These are phyloP conservation scores for Pichia pseudocactophila DNA, from an alignment of 805 yeast genomes.

Conservation along the genomic window DNA sequence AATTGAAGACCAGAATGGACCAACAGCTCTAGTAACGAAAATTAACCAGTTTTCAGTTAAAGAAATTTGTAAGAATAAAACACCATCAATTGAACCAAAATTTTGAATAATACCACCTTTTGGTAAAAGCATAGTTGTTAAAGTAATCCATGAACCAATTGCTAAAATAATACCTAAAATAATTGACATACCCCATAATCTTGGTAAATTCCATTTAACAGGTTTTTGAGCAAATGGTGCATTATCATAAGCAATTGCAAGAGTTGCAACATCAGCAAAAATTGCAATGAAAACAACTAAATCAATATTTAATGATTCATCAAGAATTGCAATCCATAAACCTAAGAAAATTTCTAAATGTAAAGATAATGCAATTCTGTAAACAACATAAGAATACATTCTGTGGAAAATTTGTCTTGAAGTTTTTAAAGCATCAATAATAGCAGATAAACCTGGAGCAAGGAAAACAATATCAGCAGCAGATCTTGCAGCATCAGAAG, in stretches of 20 bases:
- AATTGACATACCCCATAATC: constrained; percentile 95
- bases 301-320: constrained; percentile 79
- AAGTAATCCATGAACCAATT: constrained; percentile 87
- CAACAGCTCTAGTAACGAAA: constrained; percentile 93
- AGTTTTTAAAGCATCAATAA: constrained; percentile 89
- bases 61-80: constrained; percentile 86
- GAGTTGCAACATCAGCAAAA: constrained; percentile 94
- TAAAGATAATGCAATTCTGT: constrained; percentile 93
- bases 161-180: constrained; percentile 81
- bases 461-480: constrained; percentile 95
- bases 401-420: constrained; percentile 98
- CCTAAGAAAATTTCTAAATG: constrained; percentile 94
- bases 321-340: constrained; percentile 92
- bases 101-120: constrained; percentile 93
- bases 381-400: constrained; percentile 96
- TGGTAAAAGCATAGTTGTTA: constrained; percentile 86
- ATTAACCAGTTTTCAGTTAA: constrained; percentile 96
- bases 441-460: constrained; percentile 93
- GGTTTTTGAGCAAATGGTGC: constrained; percentile 92
- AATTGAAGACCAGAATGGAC: constrained; percentile 95
- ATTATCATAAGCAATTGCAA: constrained; percentile 94
- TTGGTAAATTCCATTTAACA: constrained; percentile 94
- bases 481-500: constrained; percentile 94
- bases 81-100: constrained; percentile 92
- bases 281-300: constrained; percentile 94